Conservation (phyloP, 805 yeast species). For the Candida palmyrensis region DNA sequence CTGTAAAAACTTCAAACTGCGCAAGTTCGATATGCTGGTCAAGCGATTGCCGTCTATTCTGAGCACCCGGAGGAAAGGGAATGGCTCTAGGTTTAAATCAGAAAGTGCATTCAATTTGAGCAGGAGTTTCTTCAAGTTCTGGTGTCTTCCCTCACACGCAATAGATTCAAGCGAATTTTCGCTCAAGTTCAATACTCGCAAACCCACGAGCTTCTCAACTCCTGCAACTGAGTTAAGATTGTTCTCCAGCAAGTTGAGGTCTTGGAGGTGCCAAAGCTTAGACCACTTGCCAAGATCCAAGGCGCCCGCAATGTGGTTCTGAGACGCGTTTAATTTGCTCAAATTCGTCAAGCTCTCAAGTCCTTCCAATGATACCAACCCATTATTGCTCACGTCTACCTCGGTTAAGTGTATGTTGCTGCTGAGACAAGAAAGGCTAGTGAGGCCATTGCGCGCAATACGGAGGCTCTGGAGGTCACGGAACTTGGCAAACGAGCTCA, state of each 20-base stretch:
- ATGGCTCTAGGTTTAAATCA: conserved; percentile 23
- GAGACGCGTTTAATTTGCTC: conserved; percentile 34
- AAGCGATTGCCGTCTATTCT: conserved; percentile 42
- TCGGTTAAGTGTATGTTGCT: conserved; percentile 37
- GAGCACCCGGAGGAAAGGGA: conserved; percentile 38
- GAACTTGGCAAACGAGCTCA: conserved; percentile 37
- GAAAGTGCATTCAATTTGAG: conserved; percentile 34
- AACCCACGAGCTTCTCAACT: conserved; percentile 27
- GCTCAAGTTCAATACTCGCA: conserved; percentile 37
- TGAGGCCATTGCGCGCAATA: conserved; percentile 33
- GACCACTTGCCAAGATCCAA: conserved; percentile 28
- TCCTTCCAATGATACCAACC: conserved; percentile 29
- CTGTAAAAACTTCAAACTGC: conserved; percentile 27
- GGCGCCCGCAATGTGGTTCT: conserved; percentile 34
- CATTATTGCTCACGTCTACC: conserved; percentile 35
- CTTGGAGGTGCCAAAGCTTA: conserved; percentile 37
- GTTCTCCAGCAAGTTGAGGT: conserved; percentile 40
- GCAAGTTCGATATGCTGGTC: conserved; percentile 17
- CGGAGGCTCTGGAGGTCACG: conserved; percentile 39
- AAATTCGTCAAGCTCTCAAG: conserved; percentile 35
- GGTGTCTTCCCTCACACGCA: conserved; percentile 16
- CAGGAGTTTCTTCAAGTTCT: conserved; percentile 30
- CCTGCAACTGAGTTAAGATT: conserved; percentile 26
- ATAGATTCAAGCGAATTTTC: conserved; percentile 29
- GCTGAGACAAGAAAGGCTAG: conserved; percentile 29